Evolutionary conservation across 257 asterid genomes (phyloP), one percentile per base, ranked within the genome.

Genomic region (Haberlea rhodopensis): DNA sequence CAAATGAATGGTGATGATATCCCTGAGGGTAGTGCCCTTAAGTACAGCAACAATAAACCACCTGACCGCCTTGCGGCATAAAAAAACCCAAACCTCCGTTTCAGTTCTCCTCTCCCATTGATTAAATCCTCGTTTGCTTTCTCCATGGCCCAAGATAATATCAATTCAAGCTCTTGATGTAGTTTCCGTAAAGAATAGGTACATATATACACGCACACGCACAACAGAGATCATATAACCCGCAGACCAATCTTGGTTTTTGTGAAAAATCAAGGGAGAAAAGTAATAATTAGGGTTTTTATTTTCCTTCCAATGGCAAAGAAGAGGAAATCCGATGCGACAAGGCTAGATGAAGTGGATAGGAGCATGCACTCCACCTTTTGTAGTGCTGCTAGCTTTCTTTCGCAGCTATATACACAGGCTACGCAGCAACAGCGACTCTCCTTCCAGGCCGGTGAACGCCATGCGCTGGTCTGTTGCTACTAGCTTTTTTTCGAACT

Each of bases 311-410:
- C 22, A 27, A 91, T 91, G 98, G 91, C 81, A 21, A 91, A 88
- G 88, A 91, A 91, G 82, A 82, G 96, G 83, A 91, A 91, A 81
- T 88, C 96, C 64, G 81, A 84, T 60, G 87, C 95, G 37, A 72
- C 89, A 55, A 78, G 95, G 69, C 78, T 88, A 56, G 98, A 91
- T 66, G 96, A 88, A 90, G 96, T 91, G 78, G 98, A 91, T 85
- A 96, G 96, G 73, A 82, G 82, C 84, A 81, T 88, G 95, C 86
- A 88, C 73, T 74, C 91, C 60, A 78, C 94, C 55, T 91, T 88
- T 72, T 84, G 94, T 84, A 80, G 82, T 82, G 85, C 94, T n/a
- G 95, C 96, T 10, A 91, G 88, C 74, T 86, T 94, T 23, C 96
- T 91, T 18, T 88, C 94, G 13, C 96, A 91, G 86, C 95, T 88